These are phyloP conservation scores for Aspergillus viridinutans DNA, from an alignment of 2,329 filamentous ascomycete genomes.

Conservation along the genomic window DNA sequence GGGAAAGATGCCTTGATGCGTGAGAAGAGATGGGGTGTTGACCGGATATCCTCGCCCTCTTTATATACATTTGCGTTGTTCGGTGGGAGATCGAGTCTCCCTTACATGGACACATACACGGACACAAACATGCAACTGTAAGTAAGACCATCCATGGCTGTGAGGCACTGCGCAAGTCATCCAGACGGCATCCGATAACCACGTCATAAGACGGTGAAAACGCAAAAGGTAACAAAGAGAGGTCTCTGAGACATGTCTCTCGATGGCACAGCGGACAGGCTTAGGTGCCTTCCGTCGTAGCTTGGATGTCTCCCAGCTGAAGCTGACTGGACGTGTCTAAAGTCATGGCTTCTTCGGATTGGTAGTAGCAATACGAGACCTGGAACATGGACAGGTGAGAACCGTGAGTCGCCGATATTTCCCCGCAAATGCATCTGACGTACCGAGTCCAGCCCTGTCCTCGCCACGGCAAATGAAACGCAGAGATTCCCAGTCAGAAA, in stretches of 20 bases:
- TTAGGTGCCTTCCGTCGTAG: not conserved
- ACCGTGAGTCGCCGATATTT: conserved; percentile 4
- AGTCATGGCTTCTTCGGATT: conserved; percentile 3
- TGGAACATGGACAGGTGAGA: conserved; percentile 11
- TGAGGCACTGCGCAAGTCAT: not conserved
- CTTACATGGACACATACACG: not conserved
- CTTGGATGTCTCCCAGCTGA: not conserved
- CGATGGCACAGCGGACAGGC: not conserved
- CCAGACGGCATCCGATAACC: not conserved
- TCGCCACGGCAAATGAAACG: not conserved
- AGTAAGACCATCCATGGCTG: not conserved
- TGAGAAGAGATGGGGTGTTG: not conserved
- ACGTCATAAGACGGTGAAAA: not conserved
- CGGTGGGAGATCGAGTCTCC: not conserved
- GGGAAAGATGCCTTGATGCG: not conserved
- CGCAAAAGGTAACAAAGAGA: not conserved
- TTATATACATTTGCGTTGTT: conserved; percentile 1
- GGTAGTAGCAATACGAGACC: conserved; percentile 23
- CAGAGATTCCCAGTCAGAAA: not conserved
- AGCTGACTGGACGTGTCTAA: not conserved
- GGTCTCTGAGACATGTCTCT: not conserved
- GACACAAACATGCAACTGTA: not conserved
- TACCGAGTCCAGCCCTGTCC: not conserved
- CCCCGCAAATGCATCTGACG: not conserved
- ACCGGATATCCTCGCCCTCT: not conserved